A percentile compares a stretch with the other conserved stretches of the same genome.
phyloP scores from a whole-genome alignment of 1,139 yeast species.

The Groenewaldozyma sp. region DNA sequence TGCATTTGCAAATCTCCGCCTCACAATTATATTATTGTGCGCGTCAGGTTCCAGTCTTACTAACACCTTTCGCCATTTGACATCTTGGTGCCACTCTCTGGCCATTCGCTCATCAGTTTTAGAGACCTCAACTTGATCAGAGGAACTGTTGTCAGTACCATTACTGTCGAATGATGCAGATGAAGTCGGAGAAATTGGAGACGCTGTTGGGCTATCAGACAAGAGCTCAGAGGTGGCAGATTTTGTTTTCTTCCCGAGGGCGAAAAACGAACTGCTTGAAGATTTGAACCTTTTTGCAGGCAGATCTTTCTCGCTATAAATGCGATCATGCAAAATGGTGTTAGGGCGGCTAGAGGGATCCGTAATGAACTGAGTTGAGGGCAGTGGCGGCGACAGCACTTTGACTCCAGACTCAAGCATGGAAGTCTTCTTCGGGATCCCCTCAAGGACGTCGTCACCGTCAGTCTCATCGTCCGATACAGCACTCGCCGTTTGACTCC shows the following conservation, averaged over 20 bases:
- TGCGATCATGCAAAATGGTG: conserved; percentile 67
- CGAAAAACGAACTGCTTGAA: conserved; percentile 4
- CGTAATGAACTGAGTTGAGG: conserved; percentile 57
- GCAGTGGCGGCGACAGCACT: conserved; percentile 78
- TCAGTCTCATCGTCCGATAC: conserved; percentile 19
- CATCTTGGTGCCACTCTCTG: conserved; percentile 71
- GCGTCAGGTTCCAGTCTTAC: conserved; percentile 88
- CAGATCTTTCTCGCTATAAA: conserved; percentile 54
- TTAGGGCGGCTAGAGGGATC: conserved; percentile 53
- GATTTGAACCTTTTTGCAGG: conserved; percentile 38
- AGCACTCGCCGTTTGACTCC: conserved; percentile 26
- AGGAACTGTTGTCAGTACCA: conserved; percentile 6
- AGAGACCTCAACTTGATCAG: conserved; percentile 30
- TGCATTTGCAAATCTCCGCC: conserved; percentile 86
- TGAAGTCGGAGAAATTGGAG: conserved; percentile 3
- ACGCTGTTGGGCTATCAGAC: not conserved
- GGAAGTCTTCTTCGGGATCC: conserved; percentile 58
- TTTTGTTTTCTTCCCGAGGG: not conserved
- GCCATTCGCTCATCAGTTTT: conserved; percentile 77
- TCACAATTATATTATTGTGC: conserved; percentile 83
- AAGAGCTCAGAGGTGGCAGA: not conserved
- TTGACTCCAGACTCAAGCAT: conserved; percentile 77
- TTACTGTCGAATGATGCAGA: conserved; percentile 6
- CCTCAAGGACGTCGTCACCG: conserved; percentile 13
- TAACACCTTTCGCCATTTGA: conserved; percentile 89